Percentiles rank a stretch among this genome's conserved stretches.
Evolutionary conservation across 352 stramenopile species (phyloP).

Genomic region (Globisporangium abappressorium): DNA sequence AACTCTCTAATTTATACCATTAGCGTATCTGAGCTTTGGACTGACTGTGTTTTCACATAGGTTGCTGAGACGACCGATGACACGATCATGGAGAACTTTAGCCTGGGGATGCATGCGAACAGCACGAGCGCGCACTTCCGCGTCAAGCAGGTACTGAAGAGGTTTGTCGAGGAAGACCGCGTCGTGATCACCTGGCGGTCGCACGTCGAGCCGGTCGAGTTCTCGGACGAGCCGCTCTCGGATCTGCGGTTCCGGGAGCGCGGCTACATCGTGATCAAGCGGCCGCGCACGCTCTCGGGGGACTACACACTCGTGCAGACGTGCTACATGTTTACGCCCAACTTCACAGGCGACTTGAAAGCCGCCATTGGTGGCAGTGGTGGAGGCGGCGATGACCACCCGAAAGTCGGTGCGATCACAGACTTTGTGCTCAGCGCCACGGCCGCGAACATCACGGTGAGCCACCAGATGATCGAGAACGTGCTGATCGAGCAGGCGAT

Average conservation of each 20-base stretch:
- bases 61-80: slow-evolving; percentile 32
- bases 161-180: slow-evolving; percentile 54
- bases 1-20: too few relatives aligned
- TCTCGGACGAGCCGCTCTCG: slow-evolving; percentile 38
- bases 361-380: background rate
- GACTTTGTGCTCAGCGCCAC: slow-evolving; percentile 40
- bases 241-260: slow-evolving; percentile 61
- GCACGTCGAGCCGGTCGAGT: slow-evolving; percentile 55
- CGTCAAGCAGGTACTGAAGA: slow-evolving; percentile 59
- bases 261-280: slow-evolving; percentile 56
- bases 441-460: slow-evolving; percentile 33
- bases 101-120: slow-evolving; percentile 47
- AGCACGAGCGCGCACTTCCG: slow-evolving; percentile 46
- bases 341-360: slow-evolving; percentile 9
- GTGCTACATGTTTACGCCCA: slow-evolving; percentile 46
- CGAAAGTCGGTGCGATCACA: slow-evolving; percentile 35
- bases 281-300: slow-evolving; percentile 14
- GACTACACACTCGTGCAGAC: slow-evolving; percentile 37
- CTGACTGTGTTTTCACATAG: slow-evolving; percentile 4
- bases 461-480: slow-evolving; percentile 53
- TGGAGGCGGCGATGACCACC: slow-evolving; percentile 12
- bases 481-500: slow-evolving; percentile 41
- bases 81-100: slow-evolving; percentile 61
- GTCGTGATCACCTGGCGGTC: slow-evolving; percentile 67
- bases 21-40: too few relatives aligned